Evolutionary conservation across 257 asterid genomes (phyloP).

Genomic region (Ligustrum vulgare): DNA sequence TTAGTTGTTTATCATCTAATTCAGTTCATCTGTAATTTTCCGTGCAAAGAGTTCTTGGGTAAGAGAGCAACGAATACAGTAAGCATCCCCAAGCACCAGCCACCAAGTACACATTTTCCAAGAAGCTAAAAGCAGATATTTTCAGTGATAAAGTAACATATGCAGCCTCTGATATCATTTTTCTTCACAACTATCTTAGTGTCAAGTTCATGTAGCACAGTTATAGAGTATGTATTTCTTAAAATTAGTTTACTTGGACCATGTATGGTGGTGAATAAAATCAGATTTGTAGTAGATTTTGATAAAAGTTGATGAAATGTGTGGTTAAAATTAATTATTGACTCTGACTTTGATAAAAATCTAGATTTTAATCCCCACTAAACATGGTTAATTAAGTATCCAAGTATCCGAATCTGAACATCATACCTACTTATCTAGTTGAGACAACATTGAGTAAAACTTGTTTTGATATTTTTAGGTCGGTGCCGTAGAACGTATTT

Average conservation of each 20-base stretch:
- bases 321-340: no score
- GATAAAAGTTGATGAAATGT: no score
- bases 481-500: not conserved
- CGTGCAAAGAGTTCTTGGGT: not conserved
- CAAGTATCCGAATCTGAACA: not conserved
- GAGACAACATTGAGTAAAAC: not conserved
- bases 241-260: not conserved
- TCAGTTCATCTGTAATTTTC: not conserved
- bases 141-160: not conserved
- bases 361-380: no score
- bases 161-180: not conserved
- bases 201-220: not conserved
- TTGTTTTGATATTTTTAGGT: not conserved
- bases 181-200: not conserved
- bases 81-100: not conserved
- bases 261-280: no score
- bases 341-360: no score
- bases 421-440: not conserved
- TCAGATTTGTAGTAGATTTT: no score
- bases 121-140: not conserved
- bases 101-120: not conserved
- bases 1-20: slow-evolving; percentile 1
- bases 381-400: not conserved
- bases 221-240: not conserved
- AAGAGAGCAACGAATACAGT: not conserved